phyloP scores from a whole-genome alignment of 176 grass and related monocot genomes.

The Triticum timopheevii region DNA sequence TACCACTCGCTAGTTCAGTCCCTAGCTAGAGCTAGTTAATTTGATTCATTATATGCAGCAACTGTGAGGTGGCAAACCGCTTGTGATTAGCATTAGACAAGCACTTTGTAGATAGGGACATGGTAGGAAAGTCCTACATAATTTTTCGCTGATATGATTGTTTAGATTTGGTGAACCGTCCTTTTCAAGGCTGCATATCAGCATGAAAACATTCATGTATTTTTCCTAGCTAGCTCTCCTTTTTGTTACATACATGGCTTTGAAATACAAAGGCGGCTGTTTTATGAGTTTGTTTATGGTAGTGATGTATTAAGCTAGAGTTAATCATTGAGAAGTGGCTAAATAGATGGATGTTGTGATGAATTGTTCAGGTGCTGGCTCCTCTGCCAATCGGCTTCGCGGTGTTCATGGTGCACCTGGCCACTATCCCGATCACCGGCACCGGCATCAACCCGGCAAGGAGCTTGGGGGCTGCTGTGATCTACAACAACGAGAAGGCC shows the following conservation, averaged over 20 bases:
- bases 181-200: not conserved
- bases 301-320: too few relatives aligned
- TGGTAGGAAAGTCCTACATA: not conserved
- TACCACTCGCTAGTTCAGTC: not conserved
- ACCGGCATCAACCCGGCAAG: conserved; percentile 95
- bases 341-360: not conserved
- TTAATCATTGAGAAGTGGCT: not conserved
- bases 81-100: not conserved
- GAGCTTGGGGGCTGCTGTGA: conserved; percentile 85
- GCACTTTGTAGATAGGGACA: conserved; percentile 12
- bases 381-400: conserved; percentile 96
- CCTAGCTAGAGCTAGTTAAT: not conserved
- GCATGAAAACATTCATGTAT: not conserved
- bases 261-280: too few relatives aligned
- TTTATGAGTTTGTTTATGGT: too few relatives aligned
- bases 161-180: conserved; percentile 6
- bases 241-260: too few relatives aligned
- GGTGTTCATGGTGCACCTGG: conserved; percentile 96
- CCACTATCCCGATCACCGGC: conserved; percentile 91
- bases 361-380: conserved; percentile 69
- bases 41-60: not conserved
- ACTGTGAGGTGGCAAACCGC: conserved; percentile 12
- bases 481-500: conserved; percentile 86
- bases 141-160: not conserved
- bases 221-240: not conserved